Conservation (phyloP, 2,329 filamentous ascomycete genomes). For the Thermomyces lanuginosus region DNA sequence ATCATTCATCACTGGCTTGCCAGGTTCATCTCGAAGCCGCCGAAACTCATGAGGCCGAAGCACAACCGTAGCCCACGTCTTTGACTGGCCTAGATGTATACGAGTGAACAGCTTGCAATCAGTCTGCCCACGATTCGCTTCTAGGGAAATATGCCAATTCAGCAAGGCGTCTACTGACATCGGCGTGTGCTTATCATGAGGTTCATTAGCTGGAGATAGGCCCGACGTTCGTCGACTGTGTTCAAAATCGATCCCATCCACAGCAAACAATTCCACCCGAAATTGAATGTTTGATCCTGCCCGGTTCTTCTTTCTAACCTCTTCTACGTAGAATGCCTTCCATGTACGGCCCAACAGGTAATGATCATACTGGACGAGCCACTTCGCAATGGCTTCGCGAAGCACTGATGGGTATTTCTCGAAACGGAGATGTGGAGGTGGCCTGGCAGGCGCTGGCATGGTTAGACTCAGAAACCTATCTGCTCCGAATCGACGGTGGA, state of each 20-base stretch:
- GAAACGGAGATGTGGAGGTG: conserved; percentile 13
- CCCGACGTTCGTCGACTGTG: conserved; percentile 4
- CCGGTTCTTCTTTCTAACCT: conserved; percentile 20
- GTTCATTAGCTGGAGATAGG: conserved; percentile 12
- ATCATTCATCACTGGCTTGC: conserved; percentile 29
- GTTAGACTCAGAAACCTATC: conserved; percentile 31
- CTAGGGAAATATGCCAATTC: conserved; percentile 29
- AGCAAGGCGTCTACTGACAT: conserved; percentile 26
- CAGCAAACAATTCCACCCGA: conserved; percentile 28
- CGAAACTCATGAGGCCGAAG: conserved; percentile 24
- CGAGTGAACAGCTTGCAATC: conserved; percentile 32
- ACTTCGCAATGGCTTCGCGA: conserved; percentile 20
- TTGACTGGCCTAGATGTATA: conserved; percentile 28
- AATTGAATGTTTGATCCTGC: conserved; percentile 11
- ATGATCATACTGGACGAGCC: conserved; percentile 25
- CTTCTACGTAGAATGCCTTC: conserved; percentile 30
- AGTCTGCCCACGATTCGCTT: conserved; percentile 20
- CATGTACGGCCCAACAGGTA: conserved; percentile 28
- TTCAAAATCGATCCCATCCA: conserved; percentile 27
- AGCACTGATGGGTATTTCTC: conserved; percentile 12
- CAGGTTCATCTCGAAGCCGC: conserved; percentile 14
- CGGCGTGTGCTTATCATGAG: conserved; percentile 15
- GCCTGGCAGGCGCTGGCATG: conserved; percentile 16
- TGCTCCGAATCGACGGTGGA: conserved; percentile 30
- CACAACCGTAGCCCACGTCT: conserved; percentile 24